These are phyloP conservation scores for Aspergillus fijiensis DNA, from an alignment of 2,329 filamentous ascomycete genomes.

Conservation along the genomic window DNA sequence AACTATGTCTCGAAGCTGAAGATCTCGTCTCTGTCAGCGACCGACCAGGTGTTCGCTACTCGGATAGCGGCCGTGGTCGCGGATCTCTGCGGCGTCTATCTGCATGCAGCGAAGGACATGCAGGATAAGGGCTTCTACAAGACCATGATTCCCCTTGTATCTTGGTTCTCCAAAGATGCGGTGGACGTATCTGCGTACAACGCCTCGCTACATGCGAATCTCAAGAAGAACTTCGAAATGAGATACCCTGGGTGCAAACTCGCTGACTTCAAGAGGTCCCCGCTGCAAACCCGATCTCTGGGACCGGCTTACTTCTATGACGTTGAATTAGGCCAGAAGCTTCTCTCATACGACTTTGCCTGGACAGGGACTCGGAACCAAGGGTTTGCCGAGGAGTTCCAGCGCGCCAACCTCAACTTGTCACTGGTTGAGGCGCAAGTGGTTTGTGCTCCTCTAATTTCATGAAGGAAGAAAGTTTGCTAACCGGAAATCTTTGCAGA, in stretches of 20 bases:
- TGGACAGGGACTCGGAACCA: slow-evolving; percentile 69
- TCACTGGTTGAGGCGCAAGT: slow-evolving; percentile 91
- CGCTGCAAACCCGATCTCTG: slow-evolving; percentile 63
- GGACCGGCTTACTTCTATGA: slow-evolving; percentile 85
- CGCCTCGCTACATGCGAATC: slow-evolving; percentile 77
- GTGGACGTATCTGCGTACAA: slow-evolving; percentile 82
- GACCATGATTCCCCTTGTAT: slow-evolving; percentile 69
- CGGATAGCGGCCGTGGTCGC: slow-evolving; percentile 78
- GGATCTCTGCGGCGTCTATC: slow-evolving; percentile 85
- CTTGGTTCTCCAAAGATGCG: slow-evolving; percentile 77
- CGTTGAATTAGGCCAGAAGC: slow-evolving; percentile 68
- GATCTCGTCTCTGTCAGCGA: slow-evolving; percentile 50
- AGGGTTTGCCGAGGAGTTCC: slow-evolving; percentile 80
- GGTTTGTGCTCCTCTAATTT: slow-evolving; percentile 48
- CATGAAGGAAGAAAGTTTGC: slow-evolving; percentile 15
- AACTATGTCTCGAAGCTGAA: slow-evolving; percentile 65
- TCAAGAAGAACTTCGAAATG: slow-evolving; percentile 78
- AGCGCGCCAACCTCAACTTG: slow-evolving; percentile 83
- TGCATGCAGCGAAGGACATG: slow-evolving; percentile 80
- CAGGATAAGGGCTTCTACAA: slow-evolving; percentile 68
- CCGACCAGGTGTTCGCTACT: slow-evolving; percentile 58
- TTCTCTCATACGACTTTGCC: slow-evolving; percentile 73
- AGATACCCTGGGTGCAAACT: slow-evolving; percentile 73
- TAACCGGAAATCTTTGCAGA: slow-evolving; percentile 47
- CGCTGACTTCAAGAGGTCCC: slow-evolving; percentile 76